Evolutionary conservation across 768 basidiomycete genomes (phyloP).

Genomic region (Kwoniella bestiolae): DNA sequence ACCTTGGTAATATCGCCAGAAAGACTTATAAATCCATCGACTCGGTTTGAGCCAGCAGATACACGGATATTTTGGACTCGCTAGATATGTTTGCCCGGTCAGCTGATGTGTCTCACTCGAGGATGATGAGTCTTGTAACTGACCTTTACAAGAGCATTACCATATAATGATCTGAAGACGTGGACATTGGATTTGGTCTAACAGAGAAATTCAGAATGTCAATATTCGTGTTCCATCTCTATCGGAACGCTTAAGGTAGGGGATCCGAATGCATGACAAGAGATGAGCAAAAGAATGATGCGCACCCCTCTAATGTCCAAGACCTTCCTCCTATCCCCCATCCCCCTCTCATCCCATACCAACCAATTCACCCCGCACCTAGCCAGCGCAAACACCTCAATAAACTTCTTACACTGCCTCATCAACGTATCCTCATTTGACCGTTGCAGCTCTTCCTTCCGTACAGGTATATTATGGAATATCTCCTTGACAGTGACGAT

Average conservation of each 20-base stretch:
- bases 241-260: no score
- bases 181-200: conserved; percentile 70
- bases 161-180: conserved; percentile 75
- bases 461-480: conserved; percentile 73
- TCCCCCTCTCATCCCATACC: conserved; percentile 60
- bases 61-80: conserved; percentile 70
- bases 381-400: conserved; percentile 74
- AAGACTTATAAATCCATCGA: conserved; percentile 84
- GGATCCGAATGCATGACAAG: no score
- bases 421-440: conserved; percentile 47
- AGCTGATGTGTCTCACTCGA: conserved; percentile 15
- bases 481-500: conserved; percentile 82
- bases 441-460: conserved; percentile 15
- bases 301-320: conserved; percentile 72
- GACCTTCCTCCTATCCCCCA: conserved; percentile 51
- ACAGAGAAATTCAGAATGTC: no score
- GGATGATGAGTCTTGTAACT: conserved; percentile 30
- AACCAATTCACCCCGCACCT: conserved; percentile 73
- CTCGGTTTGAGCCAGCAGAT: conserved; percentile 62
- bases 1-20: conserved; percentile 77
- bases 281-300: no score
- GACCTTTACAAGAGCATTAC: conserved; percentile 72
- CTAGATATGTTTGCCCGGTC: conserved; percentile 26
- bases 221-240: no score
- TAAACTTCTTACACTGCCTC: conserved; percentile 70